These are phyloP conservation scores for Arabis alpina DNA, from an alignment of 345 rosid genomes.

Conservation along the genomic window DNA sequence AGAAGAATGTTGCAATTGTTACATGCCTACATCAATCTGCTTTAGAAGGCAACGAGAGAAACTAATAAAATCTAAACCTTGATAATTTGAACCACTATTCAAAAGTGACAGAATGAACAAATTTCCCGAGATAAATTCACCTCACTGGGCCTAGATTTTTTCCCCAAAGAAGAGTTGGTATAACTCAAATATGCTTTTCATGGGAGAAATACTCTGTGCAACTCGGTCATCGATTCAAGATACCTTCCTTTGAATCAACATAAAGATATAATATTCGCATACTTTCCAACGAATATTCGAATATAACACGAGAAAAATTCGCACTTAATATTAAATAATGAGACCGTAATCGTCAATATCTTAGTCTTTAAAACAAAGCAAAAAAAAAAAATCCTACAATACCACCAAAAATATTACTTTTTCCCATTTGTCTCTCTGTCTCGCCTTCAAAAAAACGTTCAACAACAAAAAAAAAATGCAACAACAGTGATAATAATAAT, in stretches of 20 bases:
- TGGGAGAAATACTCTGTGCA: not conserved
- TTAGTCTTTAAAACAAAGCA: not conserved
- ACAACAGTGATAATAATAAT: not conserved
- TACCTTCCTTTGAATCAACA: not conserved
- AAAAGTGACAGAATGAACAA: too few relatives aligned
- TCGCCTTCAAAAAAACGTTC: conserved; percentile 14
- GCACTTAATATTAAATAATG: conserved; percentile 10
- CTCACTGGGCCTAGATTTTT: too few relatives aligned
- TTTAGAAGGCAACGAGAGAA: too few relatives aligned
- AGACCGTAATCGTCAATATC: conserved; percentile 35
- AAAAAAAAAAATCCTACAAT: conserved; percentile 30
- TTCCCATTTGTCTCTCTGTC: conserved; percentile 6
- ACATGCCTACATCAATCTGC: too few relatives aligned
- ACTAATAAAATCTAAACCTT: too few relatives aligned
- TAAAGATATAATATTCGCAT: conserved; percentile 2
- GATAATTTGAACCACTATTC: too few relatives aligned
- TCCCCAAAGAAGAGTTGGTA: not conserved
- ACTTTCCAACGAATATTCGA: conserved; percentile 10
- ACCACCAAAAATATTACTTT: conserved; percentile 33
- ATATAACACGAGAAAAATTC: not conserved
- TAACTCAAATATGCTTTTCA: not conserved
- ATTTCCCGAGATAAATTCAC: too few relatives aligned
- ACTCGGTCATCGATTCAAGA: not conserved
- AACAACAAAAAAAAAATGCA: conserved; percentile 15
- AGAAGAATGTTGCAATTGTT: too few relatives aligned